Conservation (phyloP, 495 filamentous ascomycete genomes). For the Aspergillus incahuasiensis region DNA sequence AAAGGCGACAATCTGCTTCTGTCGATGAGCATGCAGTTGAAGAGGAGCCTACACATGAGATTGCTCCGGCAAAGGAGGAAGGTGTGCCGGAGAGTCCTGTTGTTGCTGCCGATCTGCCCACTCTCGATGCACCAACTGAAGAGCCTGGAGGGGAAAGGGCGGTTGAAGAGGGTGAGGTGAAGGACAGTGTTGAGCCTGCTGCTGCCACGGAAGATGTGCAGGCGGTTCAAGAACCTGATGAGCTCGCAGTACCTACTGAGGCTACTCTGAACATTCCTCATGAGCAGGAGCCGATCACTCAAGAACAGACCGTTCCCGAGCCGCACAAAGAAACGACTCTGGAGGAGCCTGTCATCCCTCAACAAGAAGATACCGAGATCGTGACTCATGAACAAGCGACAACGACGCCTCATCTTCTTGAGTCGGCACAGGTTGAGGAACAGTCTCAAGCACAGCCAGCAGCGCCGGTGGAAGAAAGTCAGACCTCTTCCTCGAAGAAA, state of each 20-base stretch:
- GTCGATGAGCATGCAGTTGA: slow-evolving; percentile 15
- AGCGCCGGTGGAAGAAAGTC: slow-evolving; percentile 9
- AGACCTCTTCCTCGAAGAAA: slow-evolving; percentile 28
- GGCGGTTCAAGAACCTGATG: not conserved
- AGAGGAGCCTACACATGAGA: not conserved
- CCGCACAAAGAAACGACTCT: slow-evolving; percentile 13
- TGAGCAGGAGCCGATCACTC: slow-evolving; percentile 3
- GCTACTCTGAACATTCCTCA: not conserved
- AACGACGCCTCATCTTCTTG: not conserved
- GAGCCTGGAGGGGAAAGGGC: too few relatives aligned
- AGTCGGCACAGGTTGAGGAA: too few relatives aligned
- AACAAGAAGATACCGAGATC: slow-evolving; percentile 18
- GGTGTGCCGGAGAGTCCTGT: not conserved
- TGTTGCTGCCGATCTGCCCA: not conserved
- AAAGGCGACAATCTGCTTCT: slow-evolving; percentile 27
- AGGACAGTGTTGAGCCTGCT: not conserved
- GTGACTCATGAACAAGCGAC: not conserved
- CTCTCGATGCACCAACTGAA: not conserved
- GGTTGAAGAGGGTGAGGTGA: not conserved
- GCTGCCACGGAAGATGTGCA: not conserved
- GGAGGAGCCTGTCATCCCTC: slow-evolving; percentile 20
- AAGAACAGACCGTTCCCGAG: slow-evolving; percentile 6
- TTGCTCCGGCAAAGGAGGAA: slow-evolving; percentile 13
- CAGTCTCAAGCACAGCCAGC: not conserved
- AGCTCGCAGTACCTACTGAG: not conserved